A percentile compares a stretch with the other conserved stretches of the same genome.
phyloP scores from a whole-genome alignment of 805 yeast species.

The Wickerhamiella siamensis region DNA sequence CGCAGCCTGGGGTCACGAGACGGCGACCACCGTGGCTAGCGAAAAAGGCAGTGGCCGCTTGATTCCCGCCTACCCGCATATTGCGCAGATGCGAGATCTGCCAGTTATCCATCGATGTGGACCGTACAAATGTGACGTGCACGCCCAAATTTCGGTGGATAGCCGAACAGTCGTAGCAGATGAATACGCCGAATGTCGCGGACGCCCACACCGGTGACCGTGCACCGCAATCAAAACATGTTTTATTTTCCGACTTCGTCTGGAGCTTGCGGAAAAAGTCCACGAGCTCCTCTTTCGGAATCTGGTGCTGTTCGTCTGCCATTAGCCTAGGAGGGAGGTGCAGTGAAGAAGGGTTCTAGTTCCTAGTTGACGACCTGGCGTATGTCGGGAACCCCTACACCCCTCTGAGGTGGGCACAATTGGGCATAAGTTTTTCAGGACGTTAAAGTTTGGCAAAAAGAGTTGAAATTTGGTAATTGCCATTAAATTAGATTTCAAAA shows the following conservation, averaged over 20 bases:
- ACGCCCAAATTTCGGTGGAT: slow-evolving; percentile 93
- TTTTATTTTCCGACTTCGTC: slow-evolving; percentile 54
- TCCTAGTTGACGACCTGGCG: too few species aligned
- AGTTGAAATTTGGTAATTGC: too few species aligned
- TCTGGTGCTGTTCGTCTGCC: slow-evolving; percentile 11
- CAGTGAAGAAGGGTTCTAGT: not conserved
- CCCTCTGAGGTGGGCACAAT: too few species aligned
- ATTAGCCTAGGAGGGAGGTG: not conserved
- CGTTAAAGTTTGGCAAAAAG: too few species aligned
- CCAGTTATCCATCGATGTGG: slow-evolving; percentile 90
- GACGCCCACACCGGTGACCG: slow-evolving; percentile 98
- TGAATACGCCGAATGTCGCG: slow-evolving; percentile 83
- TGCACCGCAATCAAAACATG: slow-evolving; percentile 85
- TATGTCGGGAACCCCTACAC: too few species aligned
- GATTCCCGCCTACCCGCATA: slow-evolving; percentile 90
- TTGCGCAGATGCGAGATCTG: slow-evolving; percentile 75
- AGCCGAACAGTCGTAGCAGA: slow-evolving; percentile 91
- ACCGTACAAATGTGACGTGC: slow-evolving; percentile 87
- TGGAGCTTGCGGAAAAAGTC: slow-evolving; percentile 49
- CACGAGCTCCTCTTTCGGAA: slow-evolving; percentile 47
- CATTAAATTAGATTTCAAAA: too few species aligned
- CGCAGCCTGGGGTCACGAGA: slow-evolving; percentile 40
- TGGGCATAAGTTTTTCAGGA: too few species aligned
- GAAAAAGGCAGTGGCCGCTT: slow-evolving; percentile 69
- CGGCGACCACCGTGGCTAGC: slow-evolving; percentile 74